A percentile compares a stretch with the other conserved stretches of the same genome.
These are phyloP conservation scores for Drosera spatulata DNA, from an alignment of 179 eudicot species.

Conservation along the genomic window DNA sequence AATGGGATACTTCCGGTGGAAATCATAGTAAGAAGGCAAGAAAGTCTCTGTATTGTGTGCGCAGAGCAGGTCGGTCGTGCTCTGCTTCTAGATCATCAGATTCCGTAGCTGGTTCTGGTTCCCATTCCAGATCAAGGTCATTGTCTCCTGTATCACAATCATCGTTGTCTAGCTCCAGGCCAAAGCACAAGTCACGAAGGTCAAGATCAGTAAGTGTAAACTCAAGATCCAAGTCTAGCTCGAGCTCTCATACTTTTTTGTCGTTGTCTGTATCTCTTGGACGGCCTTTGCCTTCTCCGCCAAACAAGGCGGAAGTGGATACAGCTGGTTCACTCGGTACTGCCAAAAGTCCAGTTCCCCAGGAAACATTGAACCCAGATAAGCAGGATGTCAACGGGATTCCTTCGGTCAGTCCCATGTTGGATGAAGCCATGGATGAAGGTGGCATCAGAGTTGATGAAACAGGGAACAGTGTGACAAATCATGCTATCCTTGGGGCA, in stretches of 20 bases:
- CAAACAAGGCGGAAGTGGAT: conserved; percentile 13
- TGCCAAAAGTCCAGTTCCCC: conserved; percentile 3
- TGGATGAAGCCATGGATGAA: too few relatives aligned
- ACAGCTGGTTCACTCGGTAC: conserved; percentile 12
- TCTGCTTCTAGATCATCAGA: too few relatives aligned
- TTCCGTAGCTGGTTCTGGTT: conserved; percentile 1
- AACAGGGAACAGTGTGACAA: too few relatives aligned
- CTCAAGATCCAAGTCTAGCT: conserved; percentile 21
- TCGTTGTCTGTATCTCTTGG: conserved; percentile 19
- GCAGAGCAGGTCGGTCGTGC: too few relatives aligned
- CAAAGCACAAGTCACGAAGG: conserved; percentile 12
- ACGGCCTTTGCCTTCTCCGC: conserved; percentile 17
- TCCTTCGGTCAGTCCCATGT: too few relatives aligned
- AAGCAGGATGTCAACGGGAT: too few relatives aligned
- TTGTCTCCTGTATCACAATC: conserved; percentile 13
- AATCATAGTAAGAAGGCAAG: conserved; percentile 18
- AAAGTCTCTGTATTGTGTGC: conserved; percentile 1
- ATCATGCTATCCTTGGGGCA: too few relatives aligned
- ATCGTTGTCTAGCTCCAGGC: conserved; percentile 16
- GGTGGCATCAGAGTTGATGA: too few relatives aligned
- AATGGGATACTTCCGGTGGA: conserved; percentile 8
- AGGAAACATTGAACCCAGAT: too few relatives aligned
- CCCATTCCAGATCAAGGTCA: conserved; percentile 19
- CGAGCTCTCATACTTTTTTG: conserved; percentile 25
- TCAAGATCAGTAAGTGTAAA: conserved; percentile 12